A percentile compares a stretch with the other conserved stretches of the same genome.
These are phyloP conservation scores for Athelia psychrophila DNA, from an alignment of 1,284 basidiomycete species.

Conservation along the genomic window DNA sequence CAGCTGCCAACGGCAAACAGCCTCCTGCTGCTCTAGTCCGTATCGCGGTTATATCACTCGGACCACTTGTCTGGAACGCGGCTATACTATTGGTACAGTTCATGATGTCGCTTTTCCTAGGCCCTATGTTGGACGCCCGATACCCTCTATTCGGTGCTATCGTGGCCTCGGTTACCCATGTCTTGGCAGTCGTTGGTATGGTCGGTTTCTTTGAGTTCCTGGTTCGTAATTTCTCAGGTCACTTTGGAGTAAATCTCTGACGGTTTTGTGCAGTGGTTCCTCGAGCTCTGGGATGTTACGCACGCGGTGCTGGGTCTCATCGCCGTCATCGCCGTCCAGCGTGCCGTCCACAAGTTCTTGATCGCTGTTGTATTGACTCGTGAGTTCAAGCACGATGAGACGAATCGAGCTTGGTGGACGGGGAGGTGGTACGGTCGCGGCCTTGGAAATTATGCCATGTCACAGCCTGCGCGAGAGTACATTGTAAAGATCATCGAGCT, in stretches of 20 bases:
- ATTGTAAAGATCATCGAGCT: conserved; percentile 85
- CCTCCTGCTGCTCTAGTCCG: conserved; percentile 83
- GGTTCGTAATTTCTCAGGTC: conserved; percentile 44
- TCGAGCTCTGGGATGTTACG: conserved; percentile 89
- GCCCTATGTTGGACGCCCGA: conserved; percentile 84
- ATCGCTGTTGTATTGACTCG: conserved; percentile 91
- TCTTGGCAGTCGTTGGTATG: conserved; percentile 79
- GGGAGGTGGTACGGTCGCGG: conserved; percentile 95
- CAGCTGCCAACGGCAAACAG: conserved; percentile 58
- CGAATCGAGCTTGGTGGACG: conserved; percentile 97
- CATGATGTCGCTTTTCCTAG: conserved; percentile 88
- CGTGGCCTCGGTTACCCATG: conserved; percentile 87
- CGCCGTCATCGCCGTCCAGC: conserved; percentile 84
- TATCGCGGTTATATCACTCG: conserved; percentile 90
- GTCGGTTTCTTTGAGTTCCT: conserved; percentile 94
- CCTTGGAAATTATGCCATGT: conserved; percentile 83
- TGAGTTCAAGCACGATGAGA: conserved; percentile 98
- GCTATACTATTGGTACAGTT: conserved; percentile 85
- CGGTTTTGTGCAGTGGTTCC: conserved; percentile 73
- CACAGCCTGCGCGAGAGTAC: conserved; percentile 87
- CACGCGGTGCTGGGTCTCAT: conserved; percentile 91
- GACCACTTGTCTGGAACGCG: conserved; percentile 96
- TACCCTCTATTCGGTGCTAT: conserved; percentile 87
- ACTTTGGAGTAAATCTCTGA: conserved; percentile 10
- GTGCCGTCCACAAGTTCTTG: conserved; percentile 88